Conservation (phyloP, 192 early-diverging fungal genomes). For the Kickxella alabastrina region DNA sequence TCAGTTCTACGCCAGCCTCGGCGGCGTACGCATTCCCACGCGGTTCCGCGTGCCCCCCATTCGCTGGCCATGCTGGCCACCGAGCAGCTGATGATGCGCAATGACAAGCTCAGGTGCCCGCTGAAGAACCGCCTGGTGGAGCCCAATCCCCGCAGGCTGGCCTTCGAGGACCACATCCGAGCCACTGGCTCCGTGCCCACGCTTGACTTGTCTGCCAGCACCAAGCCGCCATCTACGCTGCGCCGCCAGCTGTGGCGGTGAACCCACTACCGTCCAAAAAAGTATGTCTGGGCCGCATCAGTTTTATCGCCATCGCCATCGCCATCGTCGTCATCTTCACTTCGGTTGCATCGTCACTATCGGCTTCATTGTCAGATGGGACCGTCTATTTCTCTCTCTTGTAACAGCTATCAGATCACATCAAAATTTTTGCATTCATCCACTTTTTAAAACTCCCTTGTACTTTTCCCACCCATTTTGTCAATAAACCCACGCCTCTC, state of each 20-base stretch:
- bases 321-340: too few species aligned
- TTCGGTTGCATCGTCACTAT: too few species aligned
- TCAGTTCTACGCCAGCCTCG: conserved; percentile 38
- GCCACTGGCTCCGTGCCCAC: conserved; percentile 30
- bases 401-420: too few species aligned
- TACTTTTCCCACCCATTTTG: too few species aligned
- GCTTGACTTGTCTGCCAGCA: conserved; percentile 1
- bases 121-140: conserved; percentile 49
- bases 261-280: too few species aligned
- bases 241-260: conserved; percentile 17
- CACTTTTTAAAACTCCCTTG: too few species aligned
- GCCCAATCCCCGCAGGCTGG: conserved; percentile 36
- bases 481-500: too few species aligned
- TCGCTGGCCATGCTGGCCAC: conserved; percentile 48
- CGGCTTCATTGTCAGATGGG: too few species aligned
- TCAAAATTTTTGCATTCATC: too few species aligned
- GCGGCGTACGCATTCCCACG: conserved; percentile 38
- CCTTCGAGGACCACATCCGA: conserved; percentile 42
- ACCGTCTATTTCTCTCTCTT: too few species aligned
- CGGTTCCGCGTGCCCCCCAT: conserved; percentile 37
- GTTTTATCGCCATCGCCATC: too few species aligned
- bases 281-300: too few species aligned
- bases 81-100: conserved; percentile 51
- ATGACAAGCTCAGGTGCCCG: conserved; percentile 49
- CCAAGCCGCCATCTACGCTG: conserved; percentile 16